A percentile compares a stretch with the other conserved stretches of the same genome.
Conservation (phyloP, 768 basidiomycete genomes). For the Dentipellis sp. region DNA sequence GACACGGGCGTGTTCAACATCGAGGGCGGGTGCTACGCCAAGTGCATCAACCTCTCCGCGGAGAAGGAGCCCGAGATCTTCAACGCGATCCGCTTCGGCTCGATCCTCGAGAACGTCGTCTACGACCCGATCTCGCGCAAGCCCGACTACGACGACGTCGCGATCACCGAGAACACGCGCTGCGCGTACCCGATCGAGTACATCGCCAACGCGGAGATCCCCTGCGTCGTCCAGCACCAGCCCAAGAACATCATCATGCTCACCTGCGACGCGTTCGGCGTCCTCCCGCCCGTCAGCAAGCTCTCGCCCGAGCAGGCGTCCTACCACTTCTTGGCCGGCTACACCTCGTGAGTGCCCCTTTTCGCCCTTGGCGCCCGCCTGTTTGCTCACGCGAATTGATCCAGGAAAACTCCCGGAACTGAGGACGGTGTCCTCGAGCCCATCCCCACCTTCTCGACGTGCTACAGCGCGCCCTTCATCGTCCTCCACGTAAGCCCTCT, state of each 20-base stretch:
- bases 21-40: conserved; percentile 99
- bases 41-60: conserved; percentile 91
- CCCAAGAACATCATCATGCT: conserved; percentile 95
- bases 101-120: conserved; percentile 98
- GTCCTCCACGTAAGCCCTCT: conserved; percentile 68
- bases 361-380: neutral
- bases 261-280: conserved; percentile 97
- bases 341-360: conserved; percentile 62
- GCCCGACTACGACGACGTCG: conserved; percentile 93
- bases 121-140: conserved; percentile 76
- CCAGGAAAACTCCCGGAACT: conserved; percentile 93
- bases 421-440: conserved; percentile 98
- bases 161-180: conserved; percentile 98
- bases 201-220: conserved; percentile 93
- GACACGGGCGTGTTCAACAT: conserved; percentile 99
- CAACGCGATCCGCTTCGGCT: conserved; percentile 90
- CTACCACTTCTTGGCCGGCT: conserved; percentile 97
- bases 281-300: conserved; percentile 91
- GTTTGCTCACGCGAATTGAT: conserved; percentile 12
- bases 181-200: conserved; percentile 99
- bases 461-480: conserved; percentile 99
- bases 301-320: conserved; percentile 91
- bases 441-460: conserved; percentile 98
- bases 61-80: conserved; percentile 99
- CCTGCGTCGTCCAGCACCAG: conserved; percentile 79